Percentiles rank a stretch among this genome's conserved stretches.
These are phyloP conservation scores for Singerocomus rubriflavus DNA, from an alignment of 1,284 basidiomycete genomes.

Conservation along the genomic window DNA sequence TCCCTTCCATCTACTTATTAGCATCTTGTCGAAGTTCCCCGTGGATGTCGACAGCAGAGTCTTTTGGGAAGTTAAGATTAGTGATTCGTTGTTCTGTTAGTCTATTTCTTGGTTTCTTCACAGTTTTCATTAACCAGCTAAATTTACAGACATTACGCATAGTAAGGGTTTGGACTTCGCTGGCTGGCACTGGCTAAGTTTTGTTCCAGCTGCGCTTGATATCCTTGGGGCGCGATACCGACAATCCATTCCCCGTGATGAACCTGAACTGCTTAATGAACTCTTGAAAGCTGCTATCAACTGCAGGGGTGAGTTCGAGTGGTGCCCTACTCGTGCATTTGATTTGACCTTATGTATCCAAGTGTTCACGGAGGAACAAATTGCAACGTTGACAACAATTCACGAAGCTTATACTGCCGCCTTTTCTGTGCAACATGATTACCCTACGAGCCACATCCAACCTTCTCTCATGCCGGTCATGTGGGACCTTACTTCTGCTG, in stretches of 20 bases:
- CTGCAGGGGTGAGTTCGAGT: constrained; percentile 49
- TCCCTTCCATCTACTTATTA: constrained; percentile 72
- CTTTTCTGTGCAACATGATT: constrained; percentile 13
- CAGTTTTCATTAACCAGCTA: constrained; percentile 5
- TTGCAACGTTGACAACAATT: constrained; percentile 39
- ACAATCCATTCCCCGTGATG: constrained; percentile 36
- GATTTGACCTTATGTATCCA: constrained; percentile 6
- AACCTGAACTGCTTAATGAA: constrained; percentile 43
- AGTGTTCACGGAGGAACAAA: constrained; percentile 65
- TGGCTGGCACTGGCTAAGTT: constrained; percentile 1
- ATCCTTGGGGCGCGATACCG: constrained; percentile 35
- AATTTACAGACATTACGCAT: constrained; percentile 21
- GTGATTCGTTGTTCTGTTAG: constrained; percentile 66
- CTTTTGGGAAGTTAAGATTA: constrained; percentile 58
- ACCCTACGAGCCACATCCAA: constrained; percentile 9
- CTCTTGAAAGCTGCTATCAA: constrained; percentile 50
- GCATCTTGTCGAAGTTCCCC: constrained; percentile 72
- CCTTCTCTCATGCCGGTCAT: constrained; percentile 19
- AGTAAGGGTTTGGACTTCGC: constrained; percentile 8
- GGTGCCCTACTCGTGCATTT: not conserved
- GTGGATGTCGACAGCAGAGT: constrained; percentile 66
- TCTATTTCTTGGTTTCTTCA: constrained; percentile 10
- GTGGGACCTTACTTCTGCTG: constrained; percentile 16
- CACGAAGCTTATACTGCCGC: constrained; percentile 21
- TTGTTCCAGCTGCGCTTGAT: constrained; percentile 30